Percentiles rank a stretch among this genome's conserved stretches.
Evolutionary conservation across 345 rosid genomes (phyloP).

Genomic region (Camelina laxa): DNA sequence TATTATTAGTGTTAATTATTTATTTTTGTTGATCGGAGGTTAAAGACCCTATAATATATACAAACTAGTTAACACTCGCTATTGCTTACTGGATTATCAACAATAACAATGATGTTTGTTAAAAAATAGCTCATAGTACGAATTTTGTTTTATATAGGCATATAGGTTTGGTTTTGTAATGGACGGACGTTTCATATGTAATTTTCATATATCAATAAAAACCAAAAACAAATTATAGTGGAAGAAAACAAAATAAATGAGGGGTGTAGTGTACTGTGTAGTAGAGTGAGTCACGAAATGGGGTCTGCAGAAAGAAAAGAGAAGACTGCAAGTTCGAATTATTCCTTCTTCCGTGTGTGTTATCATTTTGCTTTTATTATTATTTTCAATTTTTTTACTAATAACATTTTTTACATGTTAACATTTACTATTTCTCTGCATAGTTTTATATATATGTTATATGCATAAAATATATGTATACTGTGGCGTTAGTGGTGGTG

Average conservation of each 20-base stretch:
- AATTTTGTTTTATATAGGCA: not conserved
- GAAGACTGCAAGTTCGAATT: slow-evolving; percentile 76
- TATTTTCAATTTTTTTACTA: slow-evolving; percentile 31
- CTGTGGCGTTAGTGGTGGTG: slow-evolving; percentile 19
- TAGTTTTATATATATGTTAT: not conserved
- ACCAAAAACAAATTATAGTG: not conserved
- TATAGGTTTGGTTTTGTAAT: not conserved
- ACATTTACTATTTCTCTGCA: not conserved
- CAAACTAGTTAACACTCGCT: not conserved
- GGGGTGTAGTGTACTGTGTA: not conserved
- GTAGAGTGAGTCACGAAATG: slow-evolving; percentile 40
- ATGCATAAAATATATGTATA: not conserved
- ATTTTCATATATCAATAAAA: slow-evolving; percentile 1
- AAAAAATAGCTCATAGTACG: not conserved
- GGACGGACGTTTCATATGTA: slow-evolving; percentile 7
- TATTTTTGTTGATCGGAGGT: not conserved
- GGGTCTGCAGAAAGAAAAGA: slow-evolving; percentile 55
- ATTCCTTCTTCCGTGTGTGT: slow-evolving; percentile 71
- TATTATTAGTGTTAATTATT: too few relatives aligned
- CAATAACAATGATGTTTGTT: not conserved
- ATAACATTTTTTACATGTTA: not conserved
- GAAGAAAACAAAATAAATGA: slow-evolving; percentile 22
- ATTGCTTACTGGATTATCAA: not conserved
- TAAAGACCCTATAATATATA: not conserved
- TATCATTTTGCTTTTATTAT: slow-evolving; percentile 54